phyloP scores from a whole-genome alignment of 495 filamentous ascomycete species.

The Echria macrotheca region DNA sequence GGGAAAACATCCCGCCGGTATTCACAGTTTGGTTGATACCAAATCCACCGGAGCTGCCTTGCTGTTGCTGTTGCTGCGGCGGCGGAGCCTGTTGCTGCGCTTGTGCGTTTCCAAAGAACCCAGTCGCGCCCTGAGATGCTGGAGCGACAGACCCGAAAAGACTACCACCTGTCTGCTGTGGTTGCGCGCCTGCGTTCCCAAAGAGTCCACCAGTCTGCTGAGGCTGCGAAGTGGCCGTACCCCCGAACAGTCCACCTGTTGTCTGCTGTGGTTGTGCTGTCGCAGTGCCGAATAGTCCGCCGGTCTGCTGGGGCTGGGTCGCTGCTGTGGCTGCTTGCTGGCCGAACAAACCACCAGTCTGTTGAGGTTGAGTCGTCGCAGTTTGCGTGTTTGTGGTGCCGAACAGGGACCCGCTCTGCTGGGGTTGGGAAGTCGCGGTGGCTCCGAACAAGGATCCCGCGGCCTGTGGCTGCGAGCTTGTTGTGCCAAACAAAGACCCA shows the following conservation, averaged over 20 bases:
- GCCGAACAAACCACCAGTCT: slow-evolving; percentile 6
- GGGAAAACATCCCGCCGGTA: slow-evolving; percentile 45
- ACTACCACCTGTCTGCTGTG: slow-evolving; percentile 24
- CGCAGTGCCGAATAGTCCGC: slow-evolving; percentile 26
- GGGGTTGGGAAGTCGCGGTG: slow-evolving; percentile 19
- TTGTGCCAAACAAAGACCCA: slow-evolving; percentile 49
- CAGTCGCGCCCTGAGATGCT: slow-evolving; percentile 14
- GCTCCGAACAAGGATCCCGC: slow-evolving; percentile 20
- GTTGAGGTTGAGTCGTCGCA: slow-evolving; percentile 26
- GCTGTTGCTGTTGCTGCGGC: too few relatives aligned
- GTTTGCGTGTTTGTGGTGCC: slow-evolving; percentile 32
- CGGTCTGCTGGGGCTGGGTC: slow-evolving; percentile 27
- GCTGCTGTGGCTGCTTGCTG: slow-evolving; percentile 8
- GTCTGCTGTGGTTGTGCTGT: slow-evolving; percentile 21
- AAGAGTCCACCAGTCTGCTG: slow-evolving; percentile 22
- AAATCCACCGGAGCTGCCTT: too few relatives aligned
- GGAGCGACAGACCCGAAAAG: slow-evolving; percentile 16
- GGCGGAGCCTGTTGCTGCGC: too few relatives aligned
- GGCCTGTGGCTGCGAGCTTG: slow-evolving; percentile 25
- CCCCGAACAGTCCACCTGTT: neutral
- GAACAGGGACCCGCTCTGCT: slow-evolving; percentile 26
- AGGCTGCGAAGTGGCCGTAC: slow-evolving; percentile 16
- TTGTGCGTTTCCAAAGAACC: slow-evolving; percentile 28
- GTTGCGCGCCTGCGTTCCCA: slow-evolving; percentile 14
- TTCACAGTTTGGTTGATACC: too few relatives aligned